Percentiles rank a stretch among this genome's conserved stretches.
phyloP scores from a whole-genome alignment of 768 basidiomycete genomes.

The Macrolepiota fuliginosa region DNA sequence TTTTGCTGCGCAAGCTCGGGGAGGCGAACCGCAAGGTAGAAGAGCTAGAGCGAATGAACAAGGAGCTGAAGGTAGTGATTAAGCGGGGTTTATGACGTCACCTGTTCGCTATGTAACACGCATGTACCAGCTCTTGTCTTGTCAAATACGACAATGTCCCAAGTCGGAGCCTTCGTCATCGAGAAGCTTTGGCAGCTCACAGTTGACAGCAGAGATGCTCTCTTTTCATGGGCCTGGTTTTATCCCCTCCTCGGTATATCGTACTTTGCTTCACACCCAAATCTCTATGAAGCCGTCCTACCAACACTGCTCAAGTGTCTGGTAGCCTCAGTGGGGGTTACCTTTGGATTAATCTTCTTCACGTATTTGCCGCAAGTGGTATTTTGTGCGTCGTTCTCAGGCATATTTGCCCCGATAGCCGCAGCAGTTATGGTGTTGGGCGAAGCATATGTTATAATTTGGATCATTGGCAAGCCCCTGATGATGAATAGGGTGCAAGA shows the following conservation, averaged over 20 bases:
- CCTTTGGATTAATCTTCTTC: conserved; percentile 48
- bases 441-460: conserved; percentile 37
- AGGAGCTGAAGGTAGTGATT: conserved; percentile 53
- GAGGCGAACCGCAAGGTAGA: conserved; percentile 68
- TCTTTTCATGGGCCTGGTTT: conserved; percentile 33
- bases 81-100: conserved; percentile 30
- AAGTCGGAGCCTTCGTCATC: conserved; percentile 12
- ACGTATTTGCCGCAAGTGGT: conserved; percentile 69
- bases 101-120: conserved; percentile 15
- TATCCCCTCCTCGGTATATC: conserved; percentile 37
- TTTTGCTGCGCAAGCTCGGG: conserved; percentile 74
- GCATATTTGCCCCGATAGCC: conserved; percentile 59
- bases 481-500: conserved; percentile 35
- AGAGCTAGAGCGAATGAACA: conserved; percentile 68
- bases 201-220: conserved; percentile 25
- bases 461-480: conserved; percentile 33
- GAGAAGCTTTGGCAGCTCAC: conserved; percentile 18
- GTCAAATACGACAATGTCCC: conserved; percentile 15
- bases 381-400: conserved; percentile 58
- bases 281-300: conserved; percentile 30
- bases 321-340: conserved; percentile 34
- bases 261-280: conserved; percentile 34
- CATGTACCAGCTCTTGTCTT: background rate
- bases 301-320: conserved; percentile 39
- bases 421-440: conserved; percentile 45